Percentiles rank a stretch among this genome's conserved stretches.
Evolutionary conservation across 2,329 filamentous ascomycete species (phyloP).

Genomic region (Xylariaceae sp.): DNA sequence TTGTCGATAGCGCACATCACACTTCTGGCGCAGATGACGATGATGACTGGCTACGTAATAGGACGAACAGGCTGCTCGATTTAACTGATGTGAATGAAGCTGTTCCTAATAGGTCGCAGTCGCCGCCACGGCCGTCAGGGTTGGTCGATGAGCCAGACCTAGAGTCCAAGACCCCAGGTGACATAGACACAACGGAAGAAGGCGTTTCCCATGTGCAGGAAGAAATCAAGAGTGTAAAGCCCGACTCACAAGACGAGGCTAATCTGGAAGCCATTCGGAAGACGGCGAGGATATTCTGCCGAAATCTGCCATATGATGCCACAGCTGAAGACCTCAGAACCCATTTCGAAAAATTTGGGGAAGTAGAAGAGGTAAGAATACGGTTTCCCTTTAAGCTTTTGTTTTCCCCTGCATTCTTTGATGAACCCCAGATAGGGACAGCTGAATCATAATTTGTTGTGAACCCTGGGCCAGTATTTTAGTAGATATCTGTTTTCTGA

Average conservation of each 20-base stretch:
- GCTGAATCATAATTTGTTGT: slow-evolving; percentile 84
- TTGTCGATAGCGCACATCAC: neutral
- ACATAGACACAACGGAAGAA: slow-evolving; percentile 13
- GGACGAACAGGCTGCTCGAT: slow-evolving; percentile 80
- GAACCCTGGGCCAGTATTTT: slow-evolving; percentile 92
- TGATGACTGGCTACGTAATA: slow-evolving; percentile 85
- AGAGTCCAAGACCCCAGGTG: slow-evolving; percentile 13
- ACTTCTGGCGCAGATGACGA: slow-evolving; percentile 57
- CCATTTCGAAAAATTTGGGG: slow-evolving; percentile 67
- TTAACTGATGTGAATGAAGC: slow-evolving; percentile 68
- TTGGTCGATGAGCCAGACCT: slow-evolving; percentile 7
- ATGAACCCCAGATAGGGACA: slow-evolving; percentile 99
- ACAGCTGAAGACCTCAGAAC: slow-evolving; percentile 70
- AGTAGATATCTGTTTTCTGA: slow-evolving; percentile 99
- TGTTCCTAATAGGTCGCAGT: slow-evolving; percentile 26
- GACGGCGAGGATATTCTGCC: slow-evolving; percentile 76
- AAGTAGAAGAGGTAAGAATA: slow-evolving; percentile 77
- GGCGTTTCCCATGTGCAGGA: slow-evolving; percentile 12
- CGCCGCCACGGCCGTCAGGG: neutral
- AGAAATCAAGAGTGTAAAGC: slow-evolving; percentile 32
- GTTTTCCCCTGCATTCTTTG: slow-evolving; percentile 47
- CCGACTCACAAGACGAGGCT: slow-evolving; percentile 24
- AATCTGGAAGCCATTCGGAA: slow-evolving; percentile 58
- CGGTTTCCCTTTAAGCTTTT: slow-evolving; percentile 22
- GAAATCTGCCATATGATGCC: slow-evolving; percentile 79